Percentiles rank a stretch among this genome's conserved stretches.
Conservation (phyloP, 129 eudicot genomes). For the Daucus carota region DNA sequence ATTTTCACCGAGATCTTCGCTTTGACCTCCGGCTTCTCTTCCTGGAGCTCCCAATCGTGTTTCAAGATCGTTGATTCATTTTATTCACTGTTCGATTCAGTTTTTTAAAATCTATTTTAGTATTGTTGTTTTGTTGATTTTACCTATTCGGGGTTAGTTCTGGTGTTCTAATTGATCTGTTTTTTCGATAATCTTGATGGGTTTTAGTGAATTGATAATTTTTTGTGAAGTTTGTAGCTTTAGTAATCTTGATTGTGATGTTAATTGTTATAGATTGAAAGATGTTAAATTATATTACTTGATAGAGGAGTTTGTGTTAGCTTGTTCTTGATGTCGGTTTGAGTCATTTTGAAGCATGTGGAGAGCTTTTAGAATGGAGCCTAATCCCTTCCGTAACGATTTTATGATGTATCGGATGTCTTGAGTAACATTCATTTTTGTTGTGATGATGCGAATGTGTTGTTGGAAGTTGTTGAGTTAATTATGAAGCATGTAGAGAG, state of each 20-base stretch:
- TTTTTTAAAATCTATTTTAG: neutral
- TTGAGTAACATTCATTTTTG: too few species aligned
- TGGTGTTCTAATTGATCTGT: neutral
- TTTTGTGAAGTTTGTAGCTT: neutral
- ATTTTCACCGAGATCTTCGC: too few species aligned
- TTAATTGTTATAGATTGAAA: neutral
- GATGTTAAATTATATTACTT: neutral
- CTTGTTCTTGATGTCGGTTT: neutral
- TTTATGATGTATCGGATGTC: neutral
- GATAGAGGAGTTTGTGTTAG: neutral
- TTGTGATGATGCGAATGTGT: too few species aligned
- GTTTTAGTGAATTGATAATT: neutral
- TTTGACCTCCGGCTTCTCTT: too few species aligned
- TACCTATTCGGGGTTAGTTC: neutral
- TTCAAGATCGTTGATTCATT: too few species aligned
- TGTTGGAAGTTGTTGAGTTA: too few species aligned
- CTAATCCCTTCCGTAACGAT: neutral
- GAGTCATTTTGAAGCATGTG: neutral
- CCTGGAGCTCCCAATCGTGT: too few species aligned
- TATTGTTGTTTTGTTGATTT: neutral
- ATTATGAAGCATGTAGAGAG: too few species aligned
- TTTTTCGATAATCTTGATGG: neutral
- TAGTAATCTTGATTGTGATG: neutral
- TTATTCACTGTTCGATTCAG: too few species aligned
- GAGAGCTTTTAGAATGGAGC: neutral